Percentiles rank a stretch among this genome's conserved stretches.
Evolutionary conservation across 2,329 filamentous ascomycete species (phyloP).

Genomic region (Neophaeococcomyces aloes): DNA sequence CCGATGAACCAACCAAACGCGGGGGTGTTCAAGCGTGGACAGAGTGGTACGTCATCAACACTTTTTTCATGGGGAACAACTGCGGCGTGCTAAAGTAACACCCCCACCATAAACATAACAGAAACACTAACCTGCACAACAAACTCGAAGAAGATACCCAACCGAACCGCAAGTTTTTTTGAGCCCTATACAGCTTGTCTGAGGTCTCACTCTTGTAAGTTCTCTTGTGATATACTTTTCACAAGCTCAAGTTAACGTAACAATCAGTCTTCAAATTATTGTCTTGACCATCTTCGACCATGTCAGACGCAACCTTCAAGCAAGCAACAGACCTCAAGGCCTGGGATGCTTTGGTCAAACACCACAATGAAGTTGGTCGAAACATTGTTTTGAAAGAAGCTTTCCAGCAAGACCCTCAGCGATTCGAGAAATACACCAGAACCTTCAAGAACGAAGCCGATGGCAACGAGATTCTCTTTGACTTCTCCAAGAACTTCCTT

Average conservation of each 20-base stretch:
- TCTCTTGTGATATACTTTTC: no score
- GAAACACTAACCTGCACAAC: no score
- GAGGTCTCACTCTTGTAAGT: no score
- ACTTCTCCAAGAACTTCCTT: constrained; percentile 98
- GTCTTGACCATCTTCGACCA: background rate
- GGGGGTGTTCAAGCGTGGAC: no score
- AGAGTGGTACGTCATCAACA: background rate
- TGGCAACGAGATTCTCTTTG: constrained; percentile 80
- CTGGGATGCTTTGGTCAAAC: constrained; percentile 83
- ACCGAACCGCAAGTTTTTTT: no score
- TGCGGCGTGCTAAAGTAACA: no score
- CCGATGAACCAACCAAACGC: no score
- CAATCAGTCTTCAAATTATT: background rate
- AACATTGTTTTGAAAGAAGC: constrained; percentile 86
- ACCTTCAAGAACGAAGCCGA: constrained; percentile 72
- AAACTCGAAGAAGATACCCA: no score
- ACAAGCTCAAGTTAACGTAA: background rate
- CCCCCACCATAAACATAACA: no score
- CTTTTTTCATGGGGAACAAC: background rate
- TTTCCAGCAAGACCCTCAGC: constrained; percentile 76
- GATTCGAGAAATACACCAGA: constrained; percentile 82
- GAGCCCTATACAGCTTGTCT: no score
- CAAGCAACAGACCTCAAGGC: constrained; percentile 76
- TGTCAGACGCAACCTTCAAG: constrained; percentile 43
- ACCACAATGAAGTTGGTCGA: constrained; percentile 77